Evolutionary conservation across 257 asterid species (phyloP), one percentile per base, ranked within the genome.

Genomic region (Nicotiana obtusifolia): DNA sequence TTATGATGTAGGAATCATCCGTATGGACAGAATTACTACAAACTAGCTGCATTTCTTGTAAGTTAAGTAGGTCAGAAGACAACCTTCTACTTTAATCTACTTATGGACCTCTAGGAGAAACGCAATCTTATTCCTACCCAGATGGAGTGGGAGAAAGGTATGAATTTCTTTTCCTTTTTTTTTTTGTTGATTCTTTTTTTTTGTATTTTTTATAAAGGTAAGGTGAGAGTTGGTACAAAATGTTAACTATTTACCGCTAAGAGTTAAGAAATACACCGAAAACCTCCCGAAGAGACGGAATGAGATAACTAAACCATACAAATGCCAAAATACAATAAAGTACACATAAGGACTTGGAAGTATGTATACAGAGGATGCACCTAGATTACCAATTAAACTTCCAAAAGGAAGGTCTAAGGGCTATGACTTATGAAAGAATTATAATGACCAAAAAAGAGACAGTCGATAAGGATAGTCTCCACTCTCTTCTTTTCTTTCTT

Each of bases 81-180:
- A 73, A 24, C 20, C 7, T 71, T 44, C 78, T 71, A 41, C 4
- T 41, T 69, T 69, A 69, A 44, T 71, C 35, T 44, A 71, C 37
- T 71, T 44, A 31, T 71, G 78, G 78, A 20, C 59, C 59, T 71
- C 78, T 41, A 71, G 57, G 78, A 73, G 60, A 73, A 73, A 73
- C 22, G 60, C 64, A 49, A 75, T 75, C 62, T 49, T 75, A 75
- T 75, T 26, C 22, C 26, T 28, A 75, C 17, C 44, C 17, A 49
- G 41, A 75, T 15, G 44, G 44, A 49, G 24, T 4, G 17, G 41
- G 44, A 24, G 62, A 26, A 37, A 24, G 16, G 44, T 2, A 52
- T 75, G 64, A 16, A 2, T 15, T 75, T 61, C 17, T 75, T 52
- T 31, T 65, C 33, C 14, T 64, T 30, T 6, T 62, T 65, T 15